phyloP scores from a whole-genome alignment of 2,329 filamentous ascomycete genomes.

The Metarhizium anisopliae region DNA sequence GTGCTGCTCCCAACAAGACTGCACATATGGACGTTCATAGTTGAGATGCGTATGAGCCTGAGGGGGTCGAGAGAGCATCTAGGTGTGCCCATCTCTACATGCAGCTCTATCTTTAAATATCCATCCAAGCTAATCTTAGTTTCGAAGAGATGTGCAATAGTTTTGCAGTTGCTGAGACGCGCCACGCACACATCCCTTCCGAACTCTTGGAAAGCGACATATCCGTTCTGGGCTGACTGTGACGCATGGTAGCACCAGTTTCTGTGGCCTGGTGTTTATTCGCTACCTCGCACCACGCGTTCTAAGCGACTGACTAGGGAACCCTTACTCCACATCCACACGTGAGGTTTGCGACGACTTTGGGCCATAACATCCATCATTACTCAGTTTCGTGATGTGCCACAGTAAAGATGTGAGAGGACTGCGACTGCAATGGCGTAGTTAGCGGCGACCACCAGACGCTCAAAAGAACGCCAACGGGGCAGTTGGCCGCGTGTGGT shows the following conservation, averaged over 20 bases:
- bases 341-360: not conserved
- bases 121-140: too few species aligned
- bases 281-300: not conserved
- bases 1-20: too few species aligned
- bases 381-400: not conserved
- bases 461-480: not conserved
- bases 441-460: not conserved
- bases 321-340: too few species aligned
- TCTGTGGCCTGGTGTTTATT: not conserved
- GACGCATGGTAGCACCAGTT: not conserved
- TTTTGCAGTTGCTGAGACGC: too few species aligned
- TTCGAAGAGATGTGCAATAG: too few species aligned
- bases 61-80: too few species aligned
- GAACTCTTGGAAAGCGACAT: not conserved
- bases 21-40: too few species aligned
- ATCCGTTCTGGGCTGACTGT: not conserved
- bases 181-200: too few species aligned
- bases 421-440: too few species aligned
- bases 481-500: not conserved
- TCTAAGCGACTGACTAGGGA: not conserved
- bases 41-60: too few species aligned
- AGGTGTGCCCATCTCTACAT: too few species aligned
- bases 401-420: not conserved
- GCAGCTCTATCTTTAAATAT: too few species aligned
- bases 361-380: not conserved